Percentiles rank a stretch among this genome's conserved stretches.
Evolutionary conservation across 345 rosid species (phyloP).

Genomic region (Heritiera littoralis): DNA sequence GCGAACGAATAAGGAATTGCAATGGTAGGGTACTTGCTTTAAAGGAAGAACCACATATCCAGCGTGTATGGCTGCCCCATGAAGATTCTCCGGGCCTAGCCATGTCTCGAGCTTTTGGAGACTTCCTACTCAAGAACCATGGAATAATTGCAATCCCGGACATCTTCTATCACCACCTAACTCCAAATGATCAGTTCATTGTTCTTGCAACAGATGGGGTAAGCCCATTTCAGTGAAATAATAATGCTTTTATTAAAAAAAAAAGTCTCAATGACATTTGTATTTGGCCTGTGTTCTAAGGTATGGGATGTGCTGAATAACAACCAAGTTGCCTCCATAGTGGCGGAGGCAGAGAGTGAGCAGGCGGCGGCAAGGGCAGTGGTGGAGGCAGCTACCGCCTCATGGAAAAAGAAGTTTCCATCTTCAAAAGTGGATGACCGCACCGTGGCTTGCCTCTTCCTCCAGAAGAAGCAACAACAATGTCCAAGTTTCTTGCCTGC

Average conservation of each 20-base stretch:
- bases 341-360: constrained; percentile 42
- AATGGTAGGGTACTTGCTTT: constrained; percentile 72
- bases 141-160: constrained; percentile 79
- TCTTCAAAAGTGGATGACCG: constrained; percentile 64
- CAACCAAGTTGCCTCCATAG: constrained; percentile 55
- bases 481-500: neutral
- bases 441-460: constrained; percentile 62
- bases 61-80: constrained; percentile 83
- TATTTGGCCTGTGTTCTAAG: constrained; percentile 26
- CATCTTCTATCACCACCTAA: constrained; percentile 53
- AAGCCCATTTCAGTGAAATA: constrained; percentile 12
- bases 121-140: constrained; percentile 63
- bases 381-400: constrained; percentile 57
- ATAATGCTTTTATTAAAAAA: neutral
- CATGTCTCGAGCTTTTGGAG: constrained; percentile 93
- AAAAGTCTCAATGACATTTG: neutral
- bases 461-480: constrained; percentile 36
- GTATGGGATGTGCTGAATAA: constrained; percentile 86
- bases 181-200: constrained; percentile 54
- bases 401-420: constrained; percentile 71
- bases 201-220: constrained; percentile 91
- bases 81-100: constrained; percentile 88
- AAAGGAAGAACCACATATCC: constrained; percentile 70
- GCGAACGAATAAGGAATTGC: constrained; percentile 69
- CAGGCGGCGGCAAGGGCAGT: constrained; percentile 56